Evolutionary conservation across 306 rosid genomes (phyloP), one percentile per base, ranked within the genome.

Genomic region (Pterocarpus macrocarpus): DNA sequence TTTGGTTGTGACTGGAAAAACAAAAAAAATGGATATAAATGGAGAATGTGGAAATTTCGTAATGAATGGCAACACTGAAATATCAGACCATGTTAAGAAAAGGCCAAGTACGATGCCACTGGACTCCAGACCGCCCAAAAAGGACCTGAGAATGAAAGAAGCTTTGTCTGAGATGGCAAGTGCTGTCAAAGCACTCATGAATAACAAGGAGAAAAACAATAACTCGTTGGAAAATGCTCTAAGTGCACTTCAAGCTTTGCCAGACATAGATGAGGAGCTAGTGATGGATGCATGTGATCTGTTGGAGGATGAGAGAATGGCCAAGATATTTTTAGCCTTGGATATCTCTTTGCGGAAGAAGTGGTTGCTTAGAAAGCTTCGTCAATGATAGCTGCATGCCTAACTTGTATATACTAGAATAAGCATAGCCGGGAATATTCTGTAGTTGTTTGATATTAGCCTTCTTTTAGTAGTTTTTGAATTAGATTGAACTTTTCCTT

Each of bases 361-460:
- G 82, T 90, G 95, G 97, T 82, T 92, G 64, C 80, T 92, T 35
- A 83, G 95, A 82, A 89, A 90, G 88, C 94, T 90, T 71, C 95
- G 91, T 16, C 76, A 76, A 1, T 67, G 35, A 52, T 80, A 59
- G 80, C 68, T 49, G 3, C 53, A 38, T 64, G 10, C 61, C 76
- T 67, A 38, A 41, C 43, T 68, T 10, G 58, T 80, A 50, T 6
- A 47, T 67, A 7, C 10, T 34, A 78, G 67, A 38, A 30, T 67
- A 53, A 77, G 58, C 64, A n/a, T 67, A 28, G 56, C 67, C 12
- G 13, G 5, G 22, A 59, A 39, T 34, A 38, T 57, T 17, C 58
- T 17, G 2, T 52, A 49, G 33, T 30, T 52, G 10, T 76, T n/a
- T 0, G 1, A 2, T 13, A 15, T 33, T 11, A n/a, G 11, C 36